Conservation (phyloP, 129 eudicot genomes). For the Pseudognaphalium luteoalbum region DNA sequence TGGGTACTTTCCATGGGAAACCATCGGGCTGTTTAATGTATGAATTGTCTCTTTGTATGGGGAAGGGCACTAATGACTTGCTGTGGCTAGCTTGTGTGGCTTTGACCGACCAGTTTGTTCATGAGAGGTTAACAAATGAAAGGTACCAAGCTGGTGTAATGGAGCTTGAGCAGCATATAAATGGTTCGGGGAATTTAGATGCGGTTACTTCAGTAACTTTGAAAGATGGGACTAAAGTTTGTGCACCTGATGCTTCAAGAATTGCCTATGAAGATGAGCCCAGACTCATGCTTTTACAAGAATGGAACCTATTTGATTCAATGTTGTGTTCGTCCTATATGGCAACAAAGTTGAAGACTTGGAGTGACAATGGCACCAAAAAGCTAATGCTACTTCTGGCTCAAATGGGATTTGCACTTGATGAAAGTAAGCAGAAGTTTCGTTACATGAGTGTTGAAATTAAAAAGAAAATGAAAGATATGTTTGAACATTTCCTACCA, state of each 20-base stretch:
- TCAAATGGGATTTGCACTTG: constrained; percentile 93
- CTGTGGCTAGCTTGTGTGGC: constrained; percentile 98
- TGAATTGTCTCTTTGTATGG: constrained; percentile 67
- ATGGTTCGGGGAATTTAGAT: constrained; percentile 76
- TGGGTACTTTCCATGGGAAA: constrained; percentile 97
- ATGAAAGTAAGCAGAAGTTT: constrained; percentile 85
- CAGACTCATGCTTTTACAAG: constrained; percentile 84
- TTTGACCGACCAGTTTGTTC: constrained; percentile 89
- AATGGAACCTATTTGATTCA: constrained; percentile 96
- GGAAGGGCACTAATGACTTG: constrained; percentile 70
- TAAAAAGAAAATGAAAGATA: constrained; percentile 78
- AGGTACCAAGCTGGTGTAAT: constrained; percentile 90
- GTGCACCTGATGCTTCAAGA: constrained; percentile 82
- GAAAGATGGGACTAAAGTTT: constrained; percentile 82
- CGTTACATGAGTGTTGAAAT: constrained; percentile 85
- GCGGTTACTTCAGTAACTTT: constrained; percentile 65
- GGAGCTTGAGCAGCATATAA: constrained; percentile 97
- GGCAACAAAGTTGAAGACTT: constrained; percentile 95
- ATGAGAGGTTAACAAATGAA: constrained; percentile 80
- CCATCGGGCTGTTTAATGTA: constrained; percentile 97
- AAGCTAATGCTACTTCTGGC: constrained; percentile 89
- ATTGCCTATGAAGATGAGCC: constrained; percentile 92
- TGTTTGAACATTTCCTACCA: constrained; percentile 80
- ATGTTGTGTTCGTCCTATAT: constrained; percentile 91
- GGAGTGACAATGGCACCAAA: constrained; percentile 92